Conservation (phyloP, 768 basidiomycete genomes). For the Tulasnella sp. region DNA sequence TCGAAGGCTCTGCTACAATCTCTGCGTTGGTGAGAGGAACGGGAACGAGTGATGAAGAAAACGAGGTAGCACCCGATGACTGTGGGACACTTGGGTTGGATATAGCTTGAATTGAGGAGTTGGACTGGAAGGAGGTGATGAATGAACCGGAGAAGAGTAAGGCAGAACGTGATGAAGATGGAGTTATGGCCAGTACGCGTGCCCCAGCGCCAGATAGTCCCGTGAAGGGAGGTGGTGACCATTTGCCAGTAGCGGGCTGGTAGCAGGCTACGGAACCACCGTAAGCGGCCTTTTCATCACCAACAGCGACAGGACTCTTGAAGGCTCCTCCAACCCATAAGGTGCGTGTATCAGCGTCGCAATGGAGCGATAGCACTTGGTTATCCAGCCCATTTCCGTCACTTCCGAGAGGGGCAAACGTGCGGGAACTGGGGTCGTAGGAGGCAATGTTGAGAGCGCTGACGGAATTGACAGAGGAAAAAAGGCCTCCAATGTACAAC, state of each 20-base stretch:
- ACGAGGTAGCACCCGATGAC: constrained; percentile 69
- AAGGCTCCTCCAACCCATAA: constrained; percentile 74
- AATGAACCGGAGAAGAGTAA: constrained; percentile 87
- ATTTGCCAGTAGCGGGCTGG: constrained; percentile 47
- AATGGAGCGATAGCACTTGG: constrained; percentile 57
- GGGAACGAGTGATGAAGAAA: constrained; percentile 81
- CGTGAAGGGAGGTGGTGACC: constrained; percentile 68
- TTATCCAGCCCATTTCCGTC: constrained; percentile 56
- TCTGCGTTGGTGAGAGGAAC: constrained; percentile 47
- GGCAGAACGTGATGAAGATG: constrained; percentile 55
- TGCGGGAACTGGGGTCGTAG: constrained; percentile 45
- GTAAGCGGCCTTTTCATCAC: constrained; percentile 36
- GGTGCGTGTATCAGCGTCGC: constrained; percentile 50
- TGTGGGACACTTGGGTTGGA: constrained; percentile 75
- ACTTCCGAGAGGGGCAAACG: constrained; percentile 47
- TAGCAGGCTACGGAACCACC: constrained; percentile 47
- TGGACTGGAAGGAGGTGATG: constrained; percentile 51
- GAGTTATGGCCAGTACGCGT: constrained; percentile 60
- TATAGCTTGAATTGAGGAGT: constrained; percentile 38
- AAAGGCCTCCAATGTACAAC: constrained; percentile 75
- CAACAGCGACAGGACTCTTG: constrained; percentile 18
- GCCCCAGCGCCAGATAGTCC: constrained; percentile 62
- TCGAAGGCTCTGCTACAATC: constrained; percentile 46
- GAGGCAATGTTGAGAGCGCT: constrained; percentile 61
- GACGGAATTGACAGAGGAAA: constrained; percentile 52